A percentile compares a stretch with the other conserved stretches of the same genome.
phyloP scores from a whole-genome alignment of 1,139 yeast genomes.

The Arxiozyma slooffiae region DNA sequence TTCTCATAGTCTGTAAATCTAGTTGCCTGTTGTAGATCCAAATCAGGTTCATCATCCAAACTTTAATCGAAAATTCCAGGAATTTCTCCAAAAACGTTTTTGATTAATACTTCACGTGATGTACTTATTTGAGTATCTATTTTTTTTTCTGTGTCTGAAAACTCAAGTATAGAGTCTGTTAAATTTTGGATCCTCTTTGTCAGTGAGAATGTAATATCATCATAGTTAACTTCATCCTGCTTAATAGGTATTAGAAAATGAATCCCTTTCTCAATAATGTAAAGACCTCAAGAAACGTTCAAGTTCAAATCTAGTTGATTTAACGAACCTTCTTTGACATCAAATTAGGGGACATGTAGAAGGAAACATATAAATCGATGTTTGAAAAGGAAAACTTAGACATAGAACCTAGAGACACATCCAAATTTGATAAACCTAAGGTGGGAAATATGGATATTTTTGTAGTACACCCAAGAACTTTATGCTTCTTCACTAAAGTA shows the following conservation, averaged over 20 bases:
- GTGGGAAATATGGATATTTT: constrained; percentile 78
- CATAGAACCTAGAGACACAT: constrained; percentile 59
- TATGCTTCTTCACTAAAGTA: no score
- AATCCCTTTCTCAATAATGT: constrained; percentile 48
- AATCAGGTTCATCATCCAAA: not conserved
- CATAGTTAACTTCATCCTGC: not conserved
- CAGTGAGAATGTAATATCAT: constrained; percentile 29
- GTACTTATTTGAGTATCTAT: constrained; percentile 8
- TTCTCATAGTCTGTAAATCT: constrained; percentile 24
- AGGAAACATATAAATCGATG: constrained; percentile 64
- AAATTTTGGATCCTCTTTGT: constrained; percentile 60
- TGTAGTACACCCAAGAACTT: constrained; percentile 72
- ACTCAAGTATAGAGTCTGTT: constrained; percentile 48
- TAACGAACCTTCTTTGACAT: constrained; percentile 54
- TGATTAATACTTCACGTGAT: constrained; percentile 10
- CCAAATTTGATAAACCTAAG: constrained; percentile 69
- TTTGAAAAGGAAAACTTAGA: constrained; percentile 49
- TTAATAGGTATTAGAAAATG: constrained; percentile 32
- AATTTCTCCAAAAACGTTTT: not conserved
- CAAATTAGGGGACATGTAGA: constrained; percentile 58
- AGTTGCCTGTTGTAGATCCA: constrained; percentile 4
- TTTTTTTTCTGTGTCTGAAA: constrained; percentile 1
- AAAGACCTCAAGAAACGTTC: constrained; percentile 57
- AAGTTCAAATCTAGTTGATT: constrained; percentile 43
- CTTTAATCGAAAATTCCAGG: not conserved